A percentile compares a stretch with the other conserved stretches of the same genome.
Conservation (phyloP, 2,329 filamentous ascomycete species). For the Aspergillus clavatus region DNA sequence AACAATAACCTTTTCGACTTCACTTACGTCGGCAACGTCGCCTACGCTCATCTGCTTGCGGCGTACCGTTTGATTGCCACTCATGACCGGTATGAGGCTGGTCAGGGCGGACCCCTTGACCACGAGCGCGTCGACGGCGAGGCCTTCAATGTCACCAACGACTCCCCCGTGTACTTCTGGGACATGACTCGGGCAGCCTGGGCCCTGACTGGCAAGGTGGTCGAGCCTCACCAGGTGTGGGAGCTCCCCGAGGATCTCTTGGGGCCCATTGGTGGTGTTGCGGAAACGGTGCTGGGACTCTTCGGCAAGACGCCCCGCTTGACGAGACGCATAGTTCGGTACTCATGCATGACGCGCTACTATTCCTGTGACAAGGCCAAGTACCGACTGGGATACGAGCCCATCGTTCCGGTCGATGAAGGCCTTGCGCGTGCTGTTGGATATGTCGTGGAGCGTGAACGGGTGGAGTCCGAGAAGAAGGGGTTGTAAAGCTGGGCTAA, state of each 20-base stretch:
- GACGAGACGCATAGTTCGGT: constrained; percentile 42
- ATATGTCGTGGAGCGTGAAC: constrained; percentile 34
- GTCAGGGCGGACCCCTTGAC: constrained; percentile 59
- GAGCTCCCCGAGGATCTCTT: constrained; percentile 38
- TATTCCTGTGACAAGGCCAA: constrained; percentile 47
- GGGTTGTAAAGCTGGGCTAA: constrained; percentile 24
- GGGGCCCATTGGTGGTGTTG: constrained; percentile 36
- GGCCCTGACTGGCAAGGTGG: constrained; percentile 47
- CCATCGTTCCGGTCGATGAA: constrained; percentile 44
- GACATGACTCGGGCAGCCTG: constrained; percentile 78
- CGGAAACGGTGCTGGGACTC: constrained; percentile 40
- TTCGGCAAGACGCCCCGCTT: constrained; percentile 45
- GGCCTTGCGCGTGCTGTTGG: constrained; percentile 44
- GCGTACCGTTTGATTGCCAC: constrained; percentile 65
- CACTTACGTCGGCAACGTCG: constrained; percentile 64
- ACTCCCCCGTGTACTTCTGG: constrained; percentile 84
- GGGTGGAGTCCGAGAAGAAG: constrained; percentile 37
- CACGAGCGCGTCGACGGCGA: constrained; percentile 75
- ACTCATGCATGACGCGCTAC: constrained; percentile 47
- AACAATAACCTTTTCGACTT: constrained; percentile 67
- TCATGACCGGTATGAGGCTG: constrained; percentile 38
- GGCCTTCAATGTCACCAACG: constrained; percentile 87
- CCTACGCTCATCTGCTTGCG: constrained; percentile 78
- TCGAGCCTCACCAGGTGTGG: constrained; percentile 41
- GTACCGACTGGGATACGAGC: constrained; percentile 41